These are phyloP conservation scores for Auriscalpium vulgare DNA, from an alignment of 768 basidiomycete species.

Conservation along the genomic window DNA sequence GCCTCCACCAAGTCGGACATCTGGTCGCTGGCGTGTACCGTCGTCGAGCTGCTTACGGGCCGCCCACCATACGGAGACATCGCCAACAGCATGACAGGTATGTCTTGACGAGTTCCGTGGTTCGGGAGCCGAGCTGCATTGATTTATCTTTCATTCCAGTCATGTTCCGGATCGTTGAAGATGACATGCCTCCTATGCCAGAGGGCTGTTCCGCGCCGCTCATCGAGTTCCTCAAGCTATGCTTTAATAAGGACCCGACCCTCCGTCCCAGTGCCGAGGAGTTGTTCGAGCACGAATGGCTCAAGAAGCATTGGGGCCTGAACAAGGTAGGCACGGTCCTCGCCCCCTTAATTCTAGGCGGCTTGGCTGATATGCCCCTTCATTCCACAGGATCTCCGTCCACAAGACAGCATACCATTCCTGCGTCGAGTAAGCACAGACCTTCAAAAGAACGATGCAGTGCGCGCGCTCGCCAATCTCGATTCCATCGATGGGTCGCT, in stretches of 20 bases:
- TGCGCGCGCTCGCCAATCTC: slow-evolving; percentile 42
- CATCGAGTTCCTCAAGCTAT: slow-evolving; percentile 72
- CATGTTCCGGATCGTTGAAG: slow-evolving; percentile 97
- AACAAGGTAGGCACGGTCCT: slow-evolving; percentile 48
- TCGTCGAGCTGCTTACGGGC: slow-evolving; percentile 90
- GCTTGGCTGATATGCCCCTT: background rate
- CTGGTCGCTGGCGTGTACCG: slow-evolving; percentile 92
- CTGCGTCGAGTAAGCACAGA: slow-evolving; percentile 86
- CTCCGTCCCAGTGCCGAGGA: slow-evolving; percentile 77
- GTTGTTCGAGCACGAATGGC: slow-evolving; percentile 89
- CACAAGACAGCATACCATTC: slow-evolving; percentile 94
- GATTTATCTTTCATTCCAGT: slow-evolving; percentile 38
- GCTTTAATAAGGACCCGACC: slow-evolving; percentile 84
- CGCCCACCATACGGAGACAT: slow-evolving; percentile 89
- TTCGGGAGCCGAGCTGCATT: background rate
- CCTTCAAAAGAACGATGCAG: slow-evolving; percentile 61
- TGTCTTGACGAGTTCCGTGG: slow-evolving; percentile 1
- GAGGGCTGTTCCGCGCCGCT: slow-evolving; percentile 70
- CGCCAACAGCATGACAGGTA: slow-evolving; percentile 84
- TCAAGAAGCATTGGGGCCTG: slow-evolving; percentile 72
- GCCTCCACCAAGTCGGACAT: slow-evolving; percentile 92
- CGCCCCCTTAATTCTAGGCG: background rate
- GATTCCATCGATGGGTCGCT: slow-evolving; percentile 33
- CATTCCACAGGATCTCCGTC: slow-evolving; percentile 58
- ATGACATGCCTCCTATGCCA: slow-evolving; percentile 81